Percentiles rank a stretch among this genome's conserved stretches.
These are phyloP conservation scores for Pleurotus tuoliensis DNA, from an alignment of 768 basidiomycete genomes.

Conservation along the genomic window DNA sequence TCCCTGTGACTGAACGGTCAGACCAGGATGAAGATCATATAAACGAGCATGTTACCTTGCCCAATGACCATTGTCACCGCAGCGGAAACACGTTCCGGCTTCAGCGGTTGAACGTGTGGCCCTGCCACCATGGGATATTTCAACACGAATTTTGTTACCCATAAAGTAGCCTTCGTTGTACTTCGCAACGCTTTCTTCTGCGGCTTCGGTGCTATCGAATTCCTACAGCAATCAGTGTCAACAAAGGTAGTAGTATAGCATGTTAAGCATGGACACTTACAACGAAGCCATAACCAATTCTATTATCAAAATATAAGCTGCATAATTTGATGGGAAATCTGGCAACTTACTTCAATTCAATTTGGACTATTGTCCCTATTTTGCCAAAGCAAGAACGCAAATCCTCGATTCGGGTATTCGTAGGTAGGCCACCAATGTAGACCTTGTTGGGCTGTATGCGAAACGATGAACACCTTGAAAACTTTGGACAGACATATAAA, in stretches of 20 bases:
- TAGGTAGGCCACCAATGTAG: slow-evolving; percentile 87
- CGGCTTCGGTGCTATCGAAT: slow-evolving; percentile 77
- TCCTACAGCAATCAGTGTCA: slow-evolving; percentile 43
- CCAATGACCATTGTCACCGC: slow-evolving; percentile 85
- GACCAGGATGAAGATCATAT: background rate
- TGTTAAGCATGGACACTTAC: slow-evolving; percentile 39
- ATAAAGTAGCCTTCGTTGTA: slow-evolving; percentile 89
- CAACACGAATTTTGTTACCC: slow-evolving; percentile 90
- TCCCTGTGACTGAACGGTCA: slow-evolving; percentile 42
- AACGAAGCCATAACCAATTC: slow-evolving; percentile 88
- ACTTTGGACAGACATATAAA: slow-evolving; percentile 32
- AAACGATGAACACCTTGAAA: slow-evolving; percentile 65
- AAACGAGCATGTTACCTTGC: slow-evolving; percentile 55
- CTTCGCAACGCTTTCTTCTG: slow-evolving; percentile 83
- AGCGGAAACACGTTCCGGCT: slow-evolving; percentile 85
- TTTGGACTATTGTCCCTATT: slow-evolving; percentile 68
- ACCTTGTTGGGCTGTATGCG: slow-evolving; percentile 88
- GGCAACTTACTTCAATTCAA: slow-evolving; percentile 75
- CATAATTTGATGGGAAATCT: background rate
- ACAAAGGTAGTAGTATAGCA: background rate
- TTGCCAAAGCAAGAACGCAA: slow-evolving; percentile 84
- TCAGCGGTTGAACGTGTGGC: slow-evolving; percentile 81
- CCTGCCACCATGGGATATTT: slow-evolving; percentile 79
- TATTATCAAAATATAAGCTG: slow-evolving; percentile 24
- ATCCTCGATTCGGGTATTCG: slow-evolving; percentile 83